Evolutionary conservation across 2,329 filamentous ascomycete species (phyloP).

Genomic region (Purpureocillium lavendulum): DNA sequence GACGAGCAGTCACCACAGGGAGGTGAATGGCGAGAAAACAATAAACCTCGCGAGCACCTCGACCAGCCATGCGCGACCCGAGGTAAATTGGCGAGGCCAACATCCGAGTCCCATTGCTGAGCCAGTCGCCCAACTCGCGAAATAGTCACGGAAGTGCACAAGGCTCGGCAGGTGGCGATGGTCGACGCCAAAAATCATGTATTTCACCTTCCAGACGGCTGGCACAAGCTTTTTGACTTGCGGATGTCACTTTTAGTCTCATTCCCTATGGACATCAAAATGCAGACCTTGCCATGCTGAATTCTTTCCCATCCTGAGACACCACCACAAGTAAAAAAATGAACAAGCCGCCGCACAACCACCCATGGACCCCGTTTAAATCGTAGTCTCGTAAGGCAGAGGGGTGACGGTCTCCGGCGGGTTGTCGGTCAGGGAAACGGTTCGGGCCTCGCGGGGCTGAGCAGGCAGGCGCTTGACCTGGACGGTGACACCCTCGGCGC

Average conservation of each 20-base stretch:
- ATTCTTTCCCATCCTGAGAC: slow-evolving; percentile 34
- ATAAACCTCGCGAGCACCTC: no score
- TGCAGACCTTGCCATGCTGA: slow-evolving; percentile 34
- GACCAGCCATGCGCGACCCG: no score
- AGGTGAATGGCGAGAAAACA: no score
- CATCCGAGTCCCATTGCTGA: no score
- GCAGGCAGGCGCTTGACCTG: slow-evolving; percentile 87
- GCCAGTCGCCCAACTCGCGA: no score
- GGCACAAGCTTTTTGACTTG: slow-evolving; percentile 1
- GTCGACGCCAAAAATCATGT: no score
- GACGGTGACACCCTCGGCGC: slow-evolving; percentile 77
- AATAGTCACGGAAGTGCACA: no score
- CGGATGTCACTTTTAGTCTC: slow-evolving; percentile 26
- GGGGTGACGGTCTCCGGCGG: slow-evolving; percentile 85
- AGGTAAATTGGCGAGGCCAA: no score
- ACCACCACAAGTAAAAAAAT: slow-evolving; percentile 32
- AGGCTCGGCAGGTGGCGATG: no score
- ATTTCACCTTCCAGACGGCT: no score
- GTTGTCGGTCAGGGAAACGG: slow-evolving; percentile 73
- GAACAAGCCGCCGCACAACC: slow-evolving; percentile 22
- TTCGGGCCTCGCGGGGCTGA: slow-evolving; percentile 71
- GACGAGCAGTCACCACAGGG: no score
- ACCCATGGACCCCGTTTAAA: slow-evolving; percentile 51
- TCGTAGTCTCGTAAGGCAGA: slow-evolving; percentile 95
- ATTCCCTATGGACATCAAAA: slow-evolving; percentile 33